Percentiles rank a stretch among this genome's conserved stretches.
phyloP scores from a whole-genome alignment of 805 yeast species.

The Cyberlindnera misumaiensis region DNA sequence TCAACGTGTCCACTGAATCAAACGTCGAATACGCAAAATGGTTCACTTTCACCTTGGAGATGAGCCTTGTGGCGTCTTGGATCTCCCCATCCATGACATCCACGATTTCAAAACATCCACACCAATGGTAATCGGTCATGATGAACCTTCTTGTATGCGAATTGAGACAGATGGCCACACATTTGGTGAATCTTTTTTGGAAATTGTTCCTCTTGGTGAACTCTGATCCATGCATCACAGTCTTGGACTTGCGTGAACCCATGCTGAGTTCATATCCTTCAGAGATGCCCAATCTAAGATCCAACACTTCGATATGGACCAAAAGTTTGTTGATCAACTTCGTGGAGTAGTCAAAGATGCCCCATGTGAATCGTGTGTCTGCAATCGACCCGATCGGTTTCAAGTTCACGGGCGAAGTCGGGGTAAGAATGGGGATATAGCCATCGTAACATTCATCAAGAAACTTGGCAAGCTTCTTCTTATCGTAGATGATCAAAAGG shows the following conservation, averaged over 20 bases:
- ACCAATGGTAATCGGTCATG: conserved; percentile 23
- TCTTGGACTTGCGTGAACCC: conserved; percentile 12
- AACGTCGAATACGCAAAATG: conserved; percentile 20
- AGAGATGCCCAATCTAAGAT: conserved; percentile 16
- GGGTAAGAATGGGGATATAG: conserved; percentile 9
- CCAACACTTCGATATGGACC: conserved; percentile 21
- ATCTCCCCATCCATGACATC: conserved; percentile 21
- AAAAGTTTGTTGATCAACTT: conserved; percentile 14
- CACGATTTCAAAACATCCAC: conserved; percentile 21
- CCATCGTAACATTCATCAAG: conserved; percentile 12
- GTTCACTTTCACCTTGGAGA: conserved; percentile 20
- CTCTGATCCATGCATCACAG: conserved; percentile 14
- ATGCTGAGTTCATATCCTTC: conserved; percentile 25
- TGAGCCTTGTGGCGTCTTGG: conserved; percentile 16
- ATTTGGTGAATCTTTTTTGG: conserved; percentile 20
- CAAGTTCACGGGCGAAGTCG: conserved; percentile 9
- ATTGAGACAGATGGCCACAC: conserved; percentile 23
- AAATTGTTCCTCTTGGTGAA: conserved; percentile 21
- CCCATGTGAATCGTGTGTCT: conserved; percentile 18
- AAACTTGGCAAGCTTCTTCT: conserved; percentile 7
- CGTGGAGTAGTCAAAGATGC: conserved; percentile 16
- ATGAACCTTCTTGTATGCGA: conserved; percentile 21
- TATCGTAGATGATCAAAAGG: conserved; percentile 2
- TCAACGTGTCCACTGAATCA: conserved; percentile 13
- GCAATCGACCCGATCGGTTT: conserved; percentile 22